A percentile compares a stretch with the other conserved stretches of the same genome.
Evolutionary conservation across 768 basidiomycete species (phyloP).

Genomic region (Suillus subluteus): DNA sequence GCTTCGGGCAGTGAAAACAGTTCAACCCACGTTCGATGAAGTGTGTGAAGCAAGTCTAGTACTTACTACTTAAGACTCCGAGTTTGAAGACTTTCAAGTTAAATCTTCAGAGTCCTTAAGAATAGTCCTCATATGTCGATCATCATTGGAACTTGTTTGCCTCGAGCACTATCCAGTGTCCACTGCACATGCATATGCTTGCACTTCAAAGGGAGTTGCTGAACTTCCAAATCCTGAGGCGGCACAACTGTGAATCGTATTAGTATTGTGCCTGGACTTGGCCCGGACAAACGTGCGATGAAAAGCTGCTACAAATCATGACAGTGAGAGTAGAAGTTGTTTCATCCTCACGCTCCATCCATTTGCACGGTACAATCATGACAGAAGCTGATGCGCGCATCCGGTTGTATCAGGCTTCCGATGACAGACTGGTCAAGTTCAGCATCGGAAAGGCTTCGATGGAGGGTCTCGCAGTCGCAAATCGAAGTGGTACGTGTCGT

Average conservation of each 20-base stretch:
- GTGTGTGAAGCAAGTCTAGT: constrained; percentile 1
- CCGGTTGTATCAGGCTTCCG: constrained; percentile 51
- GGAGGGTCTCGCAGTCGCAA: constrained; percentile 70
- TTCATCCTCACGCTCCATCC: neutral
- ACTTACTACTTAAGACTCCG: neutral
- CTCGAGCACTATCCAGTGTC: neutral
- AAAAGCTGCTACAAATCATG: constrained; percentile 1
- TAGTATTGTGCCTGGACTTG: neutral
- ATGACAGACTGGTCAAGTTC: constrained; percentile 67
- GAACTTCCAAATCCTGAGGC: neutral
- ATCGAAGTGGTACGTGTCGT: constrained; percentile 51
- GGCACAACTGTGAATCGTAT: neutral
- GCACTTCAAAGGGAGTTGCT: neutral
- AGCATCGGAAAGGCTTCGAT: constrained; percentile 66
- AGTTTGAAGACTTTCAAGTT: neutral
- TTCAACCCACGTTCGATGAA: neutral
- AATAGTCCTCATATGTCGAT: neutral
- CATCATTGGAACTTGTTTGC: neutral
- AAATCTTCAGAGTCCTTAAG: neutral
- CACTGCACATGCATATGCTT: neutral
- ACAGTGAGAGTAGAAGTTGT: neutral
- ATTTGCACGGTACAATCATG: constrained; percentile 34
- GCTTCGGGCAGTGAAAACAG: neutral
- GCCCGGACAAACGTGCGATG: constrained; percentile 15
- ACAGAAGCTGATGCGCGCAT: constrained; percentile 50